Evolutionary conservation across 140 eudicot genomes (phyloP), one percentile per base, ranked within the genome.

Genomic region (Flaveria floridana): DNA sequence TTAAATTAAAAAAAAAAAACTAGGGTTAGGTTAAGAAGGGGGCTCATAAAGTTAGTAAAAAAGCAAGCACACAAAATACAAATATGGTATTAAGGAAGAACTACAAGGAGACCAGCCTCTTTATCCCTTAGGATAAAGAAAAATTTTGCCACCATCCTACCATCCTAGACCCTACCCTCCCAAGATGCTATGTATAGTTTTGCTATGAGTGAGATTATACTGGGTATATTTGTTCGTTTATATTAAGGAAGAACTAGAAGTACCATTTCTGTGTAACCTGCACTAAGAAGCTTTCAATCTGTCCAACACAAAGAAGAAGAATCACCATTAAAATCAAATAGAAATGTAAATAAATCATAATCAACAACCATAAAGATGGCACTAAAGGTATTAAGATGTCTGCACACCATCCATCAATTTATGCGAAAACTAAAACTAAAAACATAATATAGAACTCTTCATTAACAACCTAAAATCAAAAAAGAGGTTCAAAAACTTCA

Each of bases 251-350:
- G 41, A 34, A 34, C 41, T 34, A 4, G 41, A 79, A 44, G 65
- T 85, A 85, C 89, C 89, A 85, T 85, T 63, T 75, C 68, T 6
- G 3, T n/a, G 34, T 68, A 73, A 71, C 21, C 69, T 55, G 42
- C 75, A 50, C 69, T 50, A 65, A 44, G 59, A 74, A 81, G 74
- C 58, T 78, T 52, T 68, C 48, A 72, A 82, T 76, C 86, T 85
- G 82, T 62, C 28, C 78, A 63, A n/a, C 78, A 65, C 52, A 72
- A 16, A 79, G 72, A 28, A 10, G 15, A 82, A 61, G 64, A 59
- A 9, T 66, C 25, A 26, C 16, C 30, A 50, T 30, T 55, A 51
- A 26, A 53, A 53, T 25, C 62, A 63, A 52, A 64, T 3, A 21
- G 51, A 41, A 10, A 10, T 56, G 30, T 67, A 37, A 56, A 42